Percentiles rank a stretch among this genome's conserved stretches.
Conservation (phyloP, 495 filamentous ascomycete species). For the Tricharina praecox region DNA sequence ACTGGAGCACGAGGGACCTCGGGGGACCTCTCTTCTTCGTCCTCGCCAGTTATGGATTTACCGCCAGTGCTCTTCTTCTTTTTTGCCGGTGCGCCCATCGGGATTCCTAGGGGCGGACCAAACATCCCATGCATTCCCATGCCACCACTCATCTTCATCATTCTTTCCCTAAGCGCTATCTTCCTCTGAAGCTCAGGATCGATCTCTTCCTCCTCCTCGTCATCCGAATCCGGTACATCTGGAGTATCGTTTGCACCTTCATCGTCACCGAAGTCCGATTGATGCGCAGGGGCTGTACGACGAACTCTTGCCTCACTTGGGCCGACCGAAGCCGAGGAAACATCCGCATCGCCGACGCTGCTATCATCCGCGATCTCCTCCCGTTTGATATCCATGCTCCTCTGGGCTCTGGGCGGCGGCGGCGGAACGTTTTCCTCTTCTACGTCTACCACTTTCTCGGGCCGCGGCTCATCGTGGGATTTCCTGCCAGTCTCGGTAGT, state of each 20-base stretch:
- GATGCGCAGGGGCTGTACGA: constrained; percentile 16
- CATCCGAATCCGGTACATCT: constrained; percentile 38
- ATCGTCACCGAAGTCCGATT: constrained; percentile 31
- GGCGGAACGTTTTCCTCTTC: constrained; percentile 5
- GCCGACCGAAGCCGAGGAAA: background rate
- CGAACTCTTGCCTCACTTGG: background rate
- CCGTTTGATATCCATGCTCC: constrained; percentile 22
- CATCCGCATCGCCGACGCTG: constrained; percentile 11
- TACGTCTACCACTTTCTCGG: background rate
- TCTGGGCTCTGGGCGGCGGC: constrained; percentile 26
- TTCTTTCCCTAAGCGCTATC: constrained; percentile 78
- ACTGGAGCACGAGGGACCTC: constrained; percentile 3
- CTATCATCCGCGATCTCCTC: constrained; percentile 6
- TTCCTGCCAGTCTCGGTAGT: too few species aligned
- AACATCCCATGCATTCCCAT: constrained; percentile 97
- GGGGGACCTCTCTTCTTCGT: constrained; percentile 14
- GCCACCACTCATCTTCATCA: constrained; percentile 96
- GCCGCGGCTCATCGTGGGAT: background rate
- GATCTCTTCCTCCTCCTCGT: constrained; percentile 73
- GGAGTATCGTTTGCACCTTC: constrained; percentile 31
- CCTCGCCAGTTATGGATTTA: constrained; percentile 23
- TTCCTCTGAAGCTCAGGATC: constrained; percentile 76
- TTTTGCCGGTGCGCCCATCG: constrained; percentile 40
- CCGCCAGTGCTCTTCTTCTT: constrained; percentile 44
- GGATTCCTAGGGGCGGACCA: constrained; percentile 56